Percentiles rank a stretch among this genome's conserved stretches.
phyloP scores from a whole-genome alignment of 2,329 filamentous ascomycete genomes.

The Chaetomium sp. region DNA sequence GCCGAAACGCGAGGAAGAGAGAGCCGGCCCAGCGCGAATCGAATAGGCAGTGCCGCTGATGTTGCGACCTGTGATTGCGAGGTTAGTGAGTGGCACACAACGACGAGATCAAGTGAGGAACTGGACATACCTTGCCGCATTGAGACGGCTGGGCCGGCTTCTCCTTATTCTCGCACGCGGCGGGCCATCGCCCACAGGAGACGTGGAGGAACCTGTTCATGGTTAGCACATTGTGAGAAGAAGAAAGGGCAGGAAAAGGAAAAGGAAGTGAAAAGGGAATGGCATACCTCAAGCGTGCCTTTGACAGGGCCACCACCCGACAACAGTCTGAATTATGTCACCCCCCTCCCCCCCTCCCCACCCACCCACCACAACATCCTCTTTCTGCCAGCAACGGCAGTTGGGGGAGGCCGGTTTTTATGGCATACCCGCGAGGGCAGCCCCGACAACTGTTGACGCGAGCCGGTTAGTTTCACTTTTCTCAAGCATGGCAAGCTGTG shows the following conservation, averaged over 20 bases:
- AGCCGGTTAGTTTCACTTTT: neutral
- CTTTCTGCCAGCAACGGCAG: neutral
- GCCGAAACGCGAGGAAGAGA: neutral
- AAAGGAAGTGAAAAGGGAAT: neutral
- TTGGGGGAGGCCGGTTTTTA: neutral
- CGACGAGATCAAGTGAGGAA: neutral
- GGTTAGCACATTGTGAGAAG: neutral
- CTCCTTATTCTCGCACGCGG: neutral
- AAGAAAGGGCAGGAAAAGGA: neutral
- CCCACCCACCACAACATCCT: neutral
- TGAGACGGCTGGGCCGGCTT: neutral
- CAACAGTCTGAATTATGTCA: neutral
- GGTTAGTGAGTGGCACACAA: neutral
- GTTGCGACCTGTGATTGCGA: neutral
- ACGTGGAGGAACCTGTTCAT: neutral
- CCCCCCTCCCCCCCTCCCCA: neutral
- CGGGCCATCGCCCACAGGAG: neutral
- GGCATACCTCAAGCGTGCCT: neutral
- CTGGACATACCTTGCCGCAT: neutral
- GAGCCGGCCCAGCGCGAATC: neutral
- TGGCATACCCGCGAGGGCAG: conserved; percentile 15
- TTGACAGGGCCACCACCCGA: neutral
- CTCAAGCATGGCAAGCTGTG: neutral
- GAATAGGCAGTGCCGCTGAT: neutral
- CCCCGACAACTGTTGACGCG: conserved; percentile 8